Conservation (phyloP, 176 grass and related monocot genomes). For the Puya raimondii region DNA sequence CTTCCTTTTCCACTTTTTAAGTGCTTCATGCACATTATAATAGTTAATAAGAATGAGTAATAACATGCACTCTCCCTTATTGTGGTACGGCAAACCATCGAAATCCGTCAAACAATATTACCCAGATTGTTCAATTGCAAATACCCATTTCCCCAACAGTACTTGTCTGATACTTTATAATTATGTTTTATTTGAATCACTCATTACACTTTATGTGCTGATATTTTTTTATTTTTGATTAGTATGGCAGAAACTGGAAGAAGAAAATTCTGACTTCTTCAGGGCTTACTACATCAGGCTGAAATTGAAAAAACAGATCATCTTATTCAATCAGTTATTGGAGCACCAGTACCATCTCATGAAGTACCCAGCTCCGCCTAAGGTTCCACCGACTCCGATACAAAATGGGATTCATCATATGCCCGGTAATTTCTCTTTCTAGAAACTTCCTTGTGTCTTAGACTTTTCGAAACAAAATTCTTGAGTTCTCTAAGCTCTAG, state of each 20-base stretch:
- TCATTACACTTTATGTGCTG: not conserved
- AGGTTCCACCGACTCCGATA: conserved; percentile 54
- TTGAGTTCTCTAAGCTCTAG: not conserved
- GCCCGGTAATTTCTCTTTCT: conserved; percentile 47
- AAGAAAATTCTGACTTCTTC: conserved; percentile 97
- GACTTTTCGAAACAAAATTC: not conserved
- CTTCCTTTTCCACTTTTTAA: too few relatives aligned
- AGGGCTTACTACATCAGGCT: conserved; percentile 91
- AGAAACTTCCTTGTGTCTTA: not conserved
- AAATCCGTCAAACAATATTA: too few relatives aligned
- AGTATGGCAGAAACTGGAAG: conserved; percentile 99
- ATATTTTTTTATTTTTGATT: conserved; percentile 26
- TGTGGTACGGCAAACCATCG: too few relatives aligned
- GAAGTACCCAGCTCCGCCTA: conserved; percentile 61
- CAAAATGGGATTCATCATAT: conserved; percentile 79
- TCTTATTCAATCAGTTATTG: conserved; percentile 89
- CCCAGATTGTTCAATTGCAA: too few relatives aligned
- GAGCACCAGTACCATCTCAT: conserved; percentile 84
- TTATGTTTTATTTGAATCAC: too few relatives aligned
- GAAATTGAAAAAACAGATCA: conserved; percentile 92
- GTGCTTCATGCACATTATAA: too few relatives aligned
- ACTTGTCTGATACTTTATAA: too few relatives aligned
- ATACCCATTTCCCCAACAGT: too few relatives aligned
- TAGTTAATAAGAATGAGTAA: too few relatives aligned
- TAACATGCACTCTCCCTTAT: too few relatives aligned